Evolutionary conservation across 306 rosid genomes (phyloP).

Genomic region (Phaseolus lunatus): DNA sequence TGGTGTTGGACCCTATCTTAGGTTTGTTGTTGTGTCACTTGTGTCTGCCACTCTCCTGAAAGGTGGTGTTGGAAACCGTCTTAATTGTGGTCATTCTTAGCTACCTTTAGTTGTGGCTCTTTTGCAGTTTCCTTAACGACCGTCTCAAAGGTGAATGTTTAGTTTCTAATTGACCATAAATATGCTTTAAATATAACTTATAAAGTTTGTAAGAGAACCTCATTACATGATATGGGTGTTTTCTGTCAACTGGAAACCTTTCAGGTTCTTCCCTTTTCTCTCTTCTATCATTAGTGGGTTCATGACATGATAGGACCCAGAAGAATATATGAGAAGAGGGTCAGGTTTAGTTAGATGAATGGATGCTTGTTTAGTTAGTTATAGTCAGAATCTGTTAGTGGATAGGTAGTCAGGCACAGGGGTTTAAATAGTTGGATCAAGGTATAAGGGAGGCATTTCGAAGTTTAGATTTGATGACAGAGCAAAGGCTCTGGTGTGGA

Average conservation of each 20-base stretch:
- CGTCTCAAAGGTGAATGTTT: neutral
- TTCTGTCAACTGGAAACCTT: slow-evolving; percentile 33
- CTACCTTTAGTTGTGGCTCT: too few species aligned
- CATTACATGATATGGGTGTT: neutral
- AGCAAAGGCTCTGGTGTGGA: neutral
- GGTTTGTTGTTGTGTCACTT: too few species aligned
- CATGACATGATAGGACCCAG: slow-evolving; percentile 3
- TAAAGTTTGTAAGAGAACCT: neutral
- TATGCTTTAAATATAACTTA: too few species aligned
- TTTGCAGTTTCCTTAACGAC: neutral
- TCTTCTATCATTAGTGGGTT: neutral
- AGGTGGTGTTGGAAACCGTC: too few species aligned
- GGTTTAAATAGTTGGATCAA: neutral
- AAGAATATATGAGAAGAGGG: neutral
- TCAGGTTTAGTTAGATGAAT: neutral
- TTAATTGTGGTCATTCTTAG: too few species aligned
- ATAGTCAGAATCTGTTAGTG: neutral
- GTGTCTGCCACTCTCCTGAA: too few species aligned
- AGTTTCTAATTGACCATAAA: neutral
- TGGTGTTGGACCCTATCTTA: too few species aligned
- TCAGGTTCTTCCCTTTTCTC: slow-evolving; percentile 26
- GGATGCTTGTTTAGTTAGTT: neutral
- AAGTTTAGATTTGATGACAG: neutral
- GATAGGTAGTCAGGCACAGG: neutral
- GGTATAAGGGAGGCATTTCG: neutral